These are phyloP conservation scores for Neofusicoccum cordaticola DNA, from an alignment of 2,329 filamentous ascomycete species.

Conservation along the genomic window DNA sequence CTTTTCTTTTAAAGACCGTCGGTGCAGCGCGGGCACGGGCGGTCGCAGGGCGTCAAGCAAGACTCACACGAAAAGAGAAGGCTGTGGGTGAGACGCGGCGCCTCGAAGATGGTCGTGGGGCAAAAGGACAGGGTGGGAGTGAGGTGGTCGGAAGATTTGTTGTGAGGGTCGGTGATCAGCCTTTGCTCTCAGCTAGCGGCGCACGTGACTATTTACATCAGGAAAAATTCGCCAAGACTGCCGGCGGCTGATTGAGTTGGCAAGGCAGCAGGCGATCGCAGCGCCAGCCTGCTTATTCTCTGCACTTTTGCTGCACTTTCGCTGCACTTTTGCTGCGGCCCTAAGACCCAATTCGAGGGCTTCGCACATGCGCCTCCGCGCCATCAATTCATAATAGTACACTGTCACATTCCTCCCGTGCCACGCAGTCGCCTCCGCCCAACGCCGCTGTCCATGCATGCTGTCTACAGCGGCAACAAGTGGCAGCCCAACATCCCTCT, in stretches of 20 bases:
- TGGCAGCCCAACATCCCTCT: slow-evolving; percentile 88
- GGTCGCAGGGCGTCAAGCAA: neutral
- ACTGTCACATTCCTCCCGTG: slow-evolving; percentile 23
- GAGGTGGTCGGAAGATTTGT: slow-evolving; percentile 18
- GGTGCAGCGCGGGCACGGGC: neutral
- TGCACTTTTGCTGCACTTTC: neutral
- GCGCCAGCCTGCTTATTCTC: neutral
- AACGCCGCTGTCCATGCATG: slow-evolving; percentile 8
- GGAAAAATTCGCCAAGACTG: slow-evolving; percentile 16
- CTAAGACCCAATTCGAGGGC: neutral
- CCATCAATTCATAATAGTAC: slow-evolving; percentile 15
- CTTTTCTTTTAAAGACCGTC: slow-evolving; percentile 4
- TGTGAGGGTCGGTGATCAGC: slow-evolving; percentile 16
- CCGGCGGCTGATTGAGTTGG: slow-evolving; percentile 9
- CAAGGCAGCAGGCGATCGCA: slow-evolving; percentile 15
- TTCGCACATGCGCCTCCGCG: neutral
- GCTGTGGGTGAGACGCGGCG: slow-evolving; percentile 3
- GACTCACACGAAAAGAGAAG: neutral
- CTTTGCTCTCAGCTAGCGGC: slow-evolving; percentile 15
- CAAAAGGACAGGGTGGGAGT: slow-evolving; percentile 16
- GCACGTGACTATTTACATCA: slow-evolving; percentile 17
- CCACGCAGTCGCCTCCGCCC: slow-evolving; percentile 29
- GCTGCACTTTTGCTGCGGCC: too few relatives aligned
- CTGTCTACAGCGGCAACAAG: slow-evolving; percentile 68
- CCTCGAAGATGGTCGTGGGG: slow-evolving; percentile 16